phyloP scores from a whole-genome alignment of 140 eudicot genomes.

The Bidens hawaiensis region DNA sequence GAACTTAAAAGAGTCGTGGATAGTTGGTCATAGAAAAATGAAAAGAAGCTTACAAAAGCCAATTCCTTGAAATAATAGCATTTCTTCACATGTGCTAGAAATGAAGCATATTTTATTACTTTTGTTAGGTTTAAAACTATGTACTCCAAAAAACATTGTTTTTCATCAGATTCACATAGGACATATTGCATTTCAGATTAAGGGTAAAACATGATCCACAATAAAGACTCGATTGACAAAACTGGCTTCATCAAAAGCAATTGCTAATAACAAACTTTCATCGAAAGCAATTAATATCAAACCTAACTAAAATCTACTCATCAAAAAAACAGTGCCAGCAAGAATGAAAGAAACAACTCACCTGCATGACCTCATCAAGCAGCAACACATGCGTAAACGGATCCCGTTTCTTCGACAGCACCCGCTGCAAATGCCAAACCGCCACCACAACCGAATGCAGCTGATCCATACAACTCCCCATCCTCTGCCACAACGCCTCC shows the following conservation, averaged over 20 bases:
- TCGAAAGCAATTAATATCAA: too few species aligned
- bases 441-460: constrained; percentile 74
- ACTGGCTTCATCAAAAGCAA: background rate
- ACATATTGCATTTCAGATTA: too few species aligned
- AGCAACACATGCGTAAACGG: constrained; percentile 85
- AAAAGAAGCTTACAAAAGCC: background rate
- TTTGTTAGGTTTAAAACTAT: too few species aligned
- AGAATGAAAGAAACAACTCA: too few species aligned
- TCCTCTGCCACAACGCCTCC: constrained; percentile 87
- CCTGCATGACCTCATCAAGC: constrained; percentile 93
- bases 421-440: constrained; percentile 96
- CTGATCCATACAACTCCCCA: constrained; percentile 87
- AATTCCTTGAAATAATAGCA: too few species aligned
- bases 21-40: background rate
- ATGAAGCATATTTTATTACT: too few species aligned
- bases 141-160: too few species aligned
- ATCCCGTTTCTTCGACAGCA: constrained; percentile 82
- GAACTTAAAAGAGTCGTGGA: background rate
- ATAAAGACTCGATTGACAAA: too few species aligned
- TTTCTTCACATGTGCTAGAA: too few species aligned
- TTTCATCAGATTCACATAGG: background rate
- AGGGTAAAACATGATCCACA: too few species aligned
- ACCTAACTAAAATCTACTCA: too few species aligned
- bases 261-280: background rate
- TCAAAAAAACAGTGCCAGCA: too few species aligned